Conservation (phyloP, 164 flowering plant species). For the Berberis vulgaris region DNA sequence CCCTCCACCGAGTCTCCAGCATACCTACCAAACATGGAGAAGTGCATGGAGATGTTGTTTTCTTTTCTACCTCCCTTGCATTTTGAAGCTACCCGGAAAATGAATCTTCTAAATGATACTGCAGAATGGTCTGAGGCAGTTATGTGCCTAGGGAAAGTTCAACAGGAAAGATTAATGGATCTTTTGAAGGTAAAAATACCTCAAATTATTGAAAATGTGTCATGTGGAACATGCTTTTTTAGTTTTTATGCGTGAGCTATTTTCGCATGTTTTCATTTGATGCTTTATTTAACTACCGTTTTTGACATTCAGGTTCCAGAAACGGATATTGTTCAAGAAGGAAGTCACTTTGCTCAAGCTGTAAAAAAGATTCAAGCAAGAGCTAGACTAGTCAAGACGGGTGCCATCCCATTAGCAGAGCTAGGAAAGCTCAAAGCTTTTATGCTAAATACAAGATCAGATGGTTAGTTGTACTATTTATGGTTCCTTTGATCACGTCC, state of each 20-base stretch:
- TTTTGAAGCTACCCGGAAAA: constrained; percentile 14
- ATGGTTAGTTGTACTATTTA: constrained; percentile 38
- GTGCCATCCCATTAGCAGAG: constrained; percentile 51
- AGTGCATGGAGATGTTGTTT: constrained; percentile 69
- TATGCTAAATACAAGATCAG: constrained; percentile 41
- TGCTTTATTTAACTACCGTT: background rate
- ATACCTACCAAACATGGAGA: constrained; percentile 39
- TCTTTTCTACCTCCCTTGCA: constrained; percentile 38
- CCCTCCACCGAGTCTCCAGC: constrained; percentile 28
- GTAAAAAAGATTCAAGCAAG: constrained; percentile 50
- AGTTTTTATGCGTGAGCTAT: background rate
- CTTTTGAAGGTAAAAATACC: constrained; percentile 56
- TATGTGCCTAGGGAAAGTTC: constrained; percentile 68
- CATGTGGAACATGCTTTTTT: too few relatives aligned
- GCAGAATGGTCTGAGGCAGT: constrained; percentile 72
- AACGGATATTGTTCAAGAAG: constrained; percentile 21
- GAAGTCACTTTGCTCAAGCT: constrained; percentile 16
- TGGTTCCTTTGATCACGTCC: background rate
- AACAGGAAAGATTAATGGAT: constrained; percentile 37
- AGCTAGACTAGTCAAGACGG: constrained; percentile 51
- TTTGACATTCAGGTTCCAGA: constrained; percentile 28
- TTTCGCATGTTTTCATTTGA: background rate
- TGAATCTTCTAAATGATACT: constrained; percentile 9
- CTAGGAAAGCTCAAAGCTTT: constrained; percentile 44
- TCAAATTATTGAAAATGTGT: too few relatives aligned